These are phyloP conservation scores for Pseudoneurospora amorphoporcata DNA, from an alignment of 495 filamentous ascomycete genomes.

Conservation along the genomic window DNA sequence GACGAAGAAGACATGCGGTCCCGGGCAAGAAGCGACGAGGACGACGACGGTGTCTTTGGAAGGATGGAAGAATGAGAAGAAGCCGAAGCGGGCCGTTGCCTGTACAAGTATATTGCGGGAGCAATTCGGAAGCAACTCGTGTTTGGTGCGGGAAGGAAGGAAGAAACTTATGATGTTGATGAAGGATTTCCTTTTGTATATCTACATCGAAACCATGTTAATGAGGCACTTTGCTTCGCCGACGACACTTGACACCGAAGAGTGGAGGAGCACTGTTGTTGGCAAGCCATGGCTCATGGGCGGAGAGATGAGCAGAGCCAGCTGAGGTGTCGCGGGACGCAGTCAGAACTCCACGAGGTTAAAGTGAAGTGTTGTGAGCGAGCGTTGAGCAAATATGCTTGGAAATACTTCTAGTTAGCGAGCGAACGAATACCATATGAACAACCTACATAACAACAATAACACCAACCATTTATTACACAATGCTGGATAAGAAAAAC, in stretches of 20 bases:
- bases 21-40: conserved; percentile 65
- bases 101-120: neutral
- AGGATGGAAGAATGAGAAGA: conserved; percentile 76
- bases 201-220: conserved; percentile 35
- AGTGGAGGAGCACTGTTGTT: conserved; percentile 30
- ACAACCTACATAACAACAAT: neutral
- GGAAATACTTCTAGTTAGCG: conserved; percentile 18
- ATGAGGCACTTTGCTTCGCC: conserved; percentile 42
- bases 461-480: neutral
- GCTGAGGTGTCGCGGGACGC: neutral
- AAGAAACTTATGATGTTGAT: conserved; percentile 17
- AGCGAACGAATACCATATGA: conserved; percentile 2
- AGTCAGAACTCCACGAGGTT: conserved; percentile 43
- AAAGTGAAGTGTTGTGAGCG: conserved; percentile 48
- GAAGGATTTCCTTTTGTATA: conserved; percentile 35
- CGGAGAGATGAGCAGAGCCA: neutral
- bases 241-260: conserved; percentile 48
- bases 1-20: conserved; percentile 63
- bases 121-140: neutral
- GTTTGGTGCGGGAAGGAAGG: conserved; percentile 1
- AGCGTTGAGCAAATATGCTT: conserved; percentile 46
- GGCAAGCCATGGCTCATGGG: neutral
- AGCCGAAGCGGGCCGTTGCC: neutral
- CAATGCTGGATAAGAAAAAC: neutral
- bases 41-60: conserved; percentile 91